These are phyloP conservation scores for Alnus glutinosa DNA, from an alignment of 306 rosid genomes.

Conservation along the genomic window DNA sequence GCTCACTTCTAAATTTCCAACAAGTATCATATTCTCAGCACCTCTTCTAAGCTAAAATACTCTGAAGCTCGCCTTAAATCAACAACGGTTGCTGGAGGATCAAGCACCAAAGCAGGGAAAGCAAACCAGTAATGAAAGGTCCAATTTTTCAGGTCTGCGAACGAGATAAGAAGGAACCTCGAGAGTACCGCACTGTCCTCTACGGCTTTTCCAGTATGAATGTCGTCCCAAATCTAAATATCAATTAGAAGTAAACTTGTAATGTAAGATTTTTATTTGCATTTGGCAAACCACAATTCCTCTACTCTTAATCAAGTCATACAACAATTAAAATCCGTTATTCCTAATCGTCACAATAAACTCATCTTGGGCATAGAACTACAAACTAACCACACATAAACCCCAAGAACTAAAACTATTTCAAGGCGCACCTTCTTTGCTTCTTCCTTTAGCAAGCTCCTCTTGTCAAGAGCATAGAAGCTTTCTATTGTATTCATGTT, in stretches of 20 bases:
- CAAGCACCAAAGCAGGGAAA: conserved; percentile 86
- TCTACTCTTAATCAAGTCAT: not conserved
- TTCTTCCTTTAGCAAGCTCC: conserved; percentile 58
- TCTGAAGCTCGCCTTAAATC: conserved; percentile 73
- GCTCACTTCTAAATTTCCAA: conserved; percentile 8
- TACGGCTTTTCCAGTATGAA: conserved; percentile 73
- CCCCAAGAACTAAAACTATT: conserved; percentile 1
- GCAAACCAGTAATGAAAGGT: conserved; percentile 90
- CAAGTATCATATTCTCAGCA: conserved; percentile 30
- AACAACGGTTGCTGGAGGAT: conserved; percentile 80
- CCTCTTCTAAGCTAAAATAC: conserved; percentile 71
- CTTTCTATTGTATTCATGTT: conserved; percentile 85
- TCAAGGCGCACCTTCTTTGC: conserved; percentile 61
- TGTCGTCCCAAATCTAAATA: conserved; percentile 90
- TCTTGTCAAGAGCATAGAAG: conserved; percentile 73
- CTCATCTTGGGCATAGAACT: not conserved
- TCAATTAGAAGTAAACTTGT: conserved; percentile 22
- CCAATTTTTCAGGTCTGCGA: conserved; percentile 94
- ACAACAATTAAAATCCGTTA: not conserved
- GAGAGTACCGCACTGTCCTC: conserved; percentile 79
- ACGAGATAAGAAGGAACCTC: conserved; percentile 86
- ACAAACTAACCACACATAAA: not conserved
- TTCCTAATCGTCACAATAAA: not conserved
- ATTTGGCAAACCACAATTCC: not conserved
- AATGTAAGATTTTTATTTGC: conserved; percentile 20